Evolutionary conservation across 164 flowering plant species (phyloP), one percentile per base, ranked within the genome.

Genomic region (Buxus sempervirens): DNA sequence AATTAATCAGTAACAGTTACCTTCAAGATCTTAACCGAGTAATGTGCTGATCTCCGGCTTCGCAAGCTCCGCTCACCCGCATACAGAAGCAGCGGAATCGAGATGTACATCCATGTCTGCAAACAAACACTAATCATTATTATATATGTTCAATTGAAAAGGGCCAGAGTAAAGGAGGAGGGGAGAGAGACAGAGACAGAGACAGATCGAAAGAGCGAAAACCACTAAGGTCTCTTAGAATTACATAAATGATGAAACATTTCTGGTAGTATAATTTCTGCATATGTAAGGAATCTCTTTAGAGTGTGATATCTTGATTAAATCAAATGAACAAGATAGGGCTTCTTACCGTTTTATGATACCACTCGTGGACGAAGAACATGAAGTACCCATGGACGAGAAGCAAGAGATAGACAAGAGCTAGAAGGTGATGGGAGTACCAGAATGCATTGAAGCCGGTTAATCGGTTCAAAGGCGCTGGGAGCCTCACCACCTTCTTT

Each of bases 391-490:
- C 98, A 54, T 96, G 99, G 57, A 90, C 54, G 45, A 89, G 48
- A 13, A 92, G 86, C 83, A 96, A 69, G 66, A 89, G 23, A 73
- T 96, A 96, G 79, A 92, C 98, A 0, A 90, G 53, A 24, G 63
- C 86, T 4, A 85, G 68, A 69, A 96, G 88, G 73, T 96, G 98
- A 69, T 96, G 99, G 15, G 99, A 87, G 60, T 92, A 96, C 99
- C 98, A 92, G 58, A 96, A 96, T 20, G 99, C 97, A 70, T 96
- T 96, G 78, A 90, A 96, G 36, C 99, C 99, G 0, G 99, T 90
- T 63, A 96, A 53, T 63, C 93, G 70, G 77, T 90, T 88, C 41
- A 92, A 79, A 0, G 97, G 98, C 45, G 85, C 41, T 0, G 97
- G 97, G 23, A 96, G 85, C 75, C 77, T 83, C 66, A 90, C 84